phyloP scores from a whole-genome alignment of 768 basidiomycete genomes.

The Naganishia randhawae region DNA sequence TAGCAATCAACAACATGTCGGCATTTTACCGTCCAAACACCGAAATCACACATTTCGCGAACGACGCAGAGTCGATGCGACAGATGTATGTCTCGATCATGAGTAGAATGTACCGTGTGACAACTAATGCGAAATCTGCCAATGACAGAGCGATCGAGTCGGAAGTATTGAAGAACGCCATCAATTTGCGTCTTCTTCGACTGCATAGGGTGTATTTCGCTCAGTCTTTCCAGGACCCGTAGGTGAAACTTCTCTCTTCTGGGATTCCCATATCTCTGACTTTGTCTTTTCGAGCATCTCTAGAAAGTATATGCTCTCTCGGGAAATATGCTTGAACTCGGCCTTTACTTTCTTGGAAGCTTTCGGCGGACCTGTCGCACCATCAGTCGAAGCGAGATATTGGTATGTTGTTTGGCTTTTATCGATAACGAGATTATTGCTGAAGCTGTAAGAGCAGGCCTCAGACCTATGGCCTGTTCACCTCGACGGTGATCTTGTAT shows the following conservation, averaged over 20 bases:
- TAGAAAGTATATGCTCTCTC: conserved; percentile 21
- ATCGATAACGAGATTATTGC: not conserved
- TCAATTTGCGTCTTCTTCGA: conserved; percentile 18
- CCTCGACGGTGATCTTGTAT: conserved; percentile 18
- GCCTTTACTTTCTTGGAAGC: conserved; percentile 17
- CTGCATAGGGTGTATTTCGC: conserved; percentile 23
- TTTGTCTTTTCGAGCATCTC: not conserved
- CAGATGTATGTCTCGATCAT: not conserved
- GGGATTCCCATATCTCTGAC: not conserved
- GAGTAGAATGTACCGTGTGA: not conserved
- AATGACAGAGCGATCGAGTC: conserved; percentile 9
- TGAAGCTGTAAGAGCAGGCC: not conserved
- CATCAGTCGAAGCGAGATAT: conserved; percentile 13
- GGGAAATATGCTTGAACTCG: conserved; percentile 21
- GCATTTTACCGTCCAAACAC: conserved; percentile 22
- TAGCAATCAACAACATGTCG: conserved; percentile 6
- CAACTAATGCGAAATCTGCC: not conserved
- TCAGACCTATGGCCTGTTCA: conserved; percentile 23
- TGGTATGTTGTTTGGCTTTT: not conserved
- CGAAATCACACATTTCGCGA: conserved; percentile 9
- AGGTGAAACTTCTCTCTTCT: not conserved
- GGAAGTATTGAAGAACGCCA: conserved; percentile 12
- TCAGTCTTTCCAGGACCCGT: conserved; percentile 22
- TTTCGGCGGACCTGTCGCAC: conserved; percentile 14
- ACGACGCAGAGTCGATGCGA: conserved; percentile 9